Evolutionary conservation across 2,329 filamentous ascomycete genomes (phyloP).

Genomic region (Fusarium bulbicola): DNA sequence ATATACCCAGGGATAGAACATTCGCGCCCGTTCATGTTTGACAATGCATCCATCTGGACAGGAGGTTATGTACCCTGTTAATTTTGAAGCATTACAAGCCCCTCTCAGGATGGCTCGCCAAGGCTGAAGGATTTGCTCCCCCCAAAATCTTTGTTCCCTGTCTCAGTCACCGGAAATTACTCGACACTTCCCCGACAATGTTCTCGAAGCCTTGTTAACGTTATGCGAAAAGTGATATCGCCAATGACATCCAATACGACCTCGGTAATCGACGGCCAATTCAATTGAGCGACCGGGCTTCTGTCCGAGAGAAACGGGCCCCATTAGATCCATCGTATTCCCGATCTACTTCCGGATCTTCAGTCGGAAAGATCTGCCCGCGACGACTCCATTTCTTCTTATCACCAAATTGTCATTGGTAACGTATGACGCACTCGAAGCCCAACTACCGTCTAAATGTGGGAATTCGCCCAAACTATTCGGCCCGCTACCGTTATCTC

Average conservation of each 20-base stretch:
- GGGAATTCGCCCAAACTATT: background rate
- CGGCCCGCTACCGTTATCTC: background rate
- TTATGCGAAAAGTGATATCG: background rate
- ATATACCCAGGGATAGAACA: background rate
- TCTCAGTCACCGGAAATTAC: background rate
- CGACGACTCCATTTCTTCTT: slow-evolving; percentile 17
- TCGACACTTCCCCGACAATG: background rate
- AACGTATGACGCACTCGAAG: background rate
- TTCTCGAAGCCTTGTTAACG: background rate
- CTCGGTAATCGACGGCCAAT: slow-evolving; percentile 4
- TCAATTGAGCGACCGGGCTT: background rate
- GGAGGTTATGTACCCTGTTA: background rate
- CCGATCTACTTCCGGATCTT: slow-evolving; percentile 1
- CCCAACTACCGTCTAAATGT: background rate
- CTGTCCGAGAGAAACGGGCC: background rate
- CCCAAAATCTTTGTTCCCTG: no score
- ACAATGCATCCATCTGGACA: background rate
- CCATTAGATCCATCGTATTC: background rate
- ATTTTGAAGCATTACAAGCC: background rate
- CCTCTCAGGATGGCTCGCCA: background rate
- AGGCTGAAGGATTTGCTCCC: background rate
- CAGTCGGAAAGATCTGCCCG: background rate
- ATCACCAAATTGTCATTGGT: slow-evolving; percentile 17
- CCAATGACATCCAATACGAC: background rate
- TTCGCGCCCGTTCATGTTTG: background rate